phyloP scores from a whole-genome alignment of 108 stramenopile species.

The Chaetoceros tenuissimus region DNA sequence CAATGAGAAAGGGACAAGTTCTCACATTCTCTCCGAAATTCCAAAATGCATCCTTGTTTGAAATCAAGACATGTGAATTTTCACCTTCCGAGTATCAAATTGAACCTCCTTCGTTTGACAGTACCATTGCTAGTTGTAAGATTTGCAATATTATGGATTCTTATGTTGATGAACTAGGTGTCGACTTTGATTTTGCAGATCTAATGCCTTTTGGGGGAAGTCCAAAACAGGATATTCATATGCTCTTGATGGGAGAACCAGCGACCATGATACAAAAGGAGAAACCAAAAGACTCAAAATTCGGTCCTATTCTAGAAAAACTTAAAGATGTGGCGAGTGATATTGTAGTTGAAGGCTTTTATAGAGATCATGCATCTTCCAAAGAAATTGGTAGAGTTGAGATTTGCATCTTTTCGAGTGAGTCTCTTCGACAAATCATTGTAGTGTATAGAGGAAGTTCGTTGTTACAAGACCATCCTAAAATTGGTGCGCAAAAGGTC shows the following conservation, averaged over 20 bases:
- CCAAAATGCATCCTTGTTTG: background rate
- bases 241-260: background rate
- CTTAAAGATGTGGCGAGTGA: background rate
- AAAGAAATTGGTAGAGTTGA: constrained; percentile 13
- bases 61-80: background rate
- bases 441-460: constrained; percentile 64
- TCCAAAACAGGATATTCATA: background rate
- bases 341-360: background rate
- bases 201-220: background rate
- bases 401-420: constrained; percentile 50
- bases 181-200: background rate
- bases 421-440: constrained; percentile 47
- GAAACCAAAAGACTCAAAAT: background rate
- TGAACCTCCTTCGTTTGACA: background rate
- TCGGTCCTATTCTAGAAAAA: background rate
- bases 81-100: background rate
- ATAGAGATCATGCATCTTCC: background rate
- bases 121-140: background rate
- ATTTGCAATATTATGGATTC: background rate
- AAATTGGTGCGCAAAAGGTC: constrained; percentile 3
- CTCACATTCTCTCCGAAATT: background rate
- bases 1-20: background rate
- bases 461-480: constrained; percentile 41
- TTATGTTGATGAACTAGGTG: background rate
- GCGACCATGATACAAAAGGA: background rate